Evolutionary conservation across 1,139 yeast species (phyloP), one percentile per base, ranked within the genome.

Genomic region (Hanseniaspora sp.): DNA sequence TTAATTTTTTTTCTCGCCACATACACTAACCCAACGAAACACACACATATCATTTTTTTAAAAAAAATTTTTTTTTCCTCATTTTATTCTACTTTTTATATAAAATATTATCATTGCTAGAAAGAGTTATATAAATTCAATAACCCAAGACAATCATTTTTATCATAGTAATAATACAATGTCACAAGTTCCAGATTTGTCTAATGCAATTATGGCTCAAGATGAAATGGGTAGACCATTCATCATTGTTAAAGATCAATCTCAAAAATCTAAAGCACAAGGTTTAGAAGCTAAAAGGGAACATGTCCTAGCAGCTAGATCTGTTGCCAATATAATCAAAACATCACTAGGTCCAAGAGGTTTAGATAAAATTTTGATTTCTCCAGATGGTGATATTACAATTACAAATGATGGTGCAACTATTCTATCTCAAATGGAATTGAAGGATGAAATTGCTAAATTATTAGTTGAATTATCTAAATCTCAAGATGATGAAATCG

Each of bases 191-290:
- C 95, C 96, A 47, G 97, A 92, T 69, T 75, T 92, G 77, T 88
- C 96, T 62, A 92, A 92, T 67, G 98, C 98, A 70, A 87, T 92
- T 64, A 87, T 92, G 74, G 97, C 98, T 7, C 97, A 92, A 71
- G 98, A 94, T 69, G 98, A 94, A 71, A 87, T 86, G 90, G 99
- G 99, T 34, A 82, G 97, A 71, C 99, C 98, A 18, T 87, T 94
- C 68, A 90, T 94, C 65, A 92, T 94, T 67, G 98, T 94, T 55
- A 80, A 95, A 68, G 98, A 94, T 69, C 98, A 94, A 71, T 97
- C 96, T 30, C 80, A 80, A 63, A 94, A 94, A 70, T 84, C 87
- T 68, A 81, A 95, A 71, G 81, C 84, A 54, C 96, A 87, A 64
- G 98, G 98, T 23, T 71, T 84, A 57, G 99, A 94, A 63, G 98